phyloP scores from a whole-genome alignment of 306 rosid genomes.

The Citrullus mucosospermus region DNA sequence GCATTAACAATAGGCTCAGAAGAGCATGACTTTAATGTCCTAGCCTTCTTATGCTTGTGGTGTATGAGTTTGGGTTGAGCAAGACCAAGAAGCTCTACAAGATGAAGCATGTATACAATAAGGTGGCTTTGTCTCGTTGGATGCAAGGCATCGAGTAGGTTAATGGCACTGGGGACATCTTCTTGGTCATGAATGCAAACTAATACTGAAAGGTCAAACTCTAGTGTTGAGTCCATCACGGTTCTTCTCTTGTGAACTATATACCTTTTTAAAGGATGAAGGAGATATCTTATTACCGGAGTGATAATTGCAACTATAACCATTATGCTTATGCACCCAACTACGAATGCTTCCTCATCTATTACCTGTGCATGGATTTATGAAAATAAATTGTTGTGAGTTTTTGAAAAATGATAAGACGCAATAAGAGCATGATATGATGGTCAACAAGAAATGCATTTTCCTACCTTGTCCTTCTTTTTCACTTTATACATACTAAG shows the following conservation, averaged over 20 bases:
- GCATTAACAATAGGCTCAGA: not conserved
- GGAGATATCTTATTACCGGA: not conserved
- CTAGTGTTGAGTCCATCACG: not conserved
- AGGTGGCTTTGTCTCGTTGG: not conserved
- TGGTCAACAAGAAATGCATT: not conserved
- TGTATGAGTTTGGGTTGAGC: not conserved
- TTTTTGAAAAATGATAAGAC: not conserved
- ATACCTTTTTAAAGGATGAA: not conserved
- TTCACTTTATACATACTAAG: slow-evolving; percentile 8
- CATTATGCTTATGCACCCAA: not conserved
- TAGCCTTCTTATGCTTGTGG: not conserved
- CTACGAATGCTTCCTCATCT: not conserved
- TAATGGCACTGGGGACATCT: not conserved
- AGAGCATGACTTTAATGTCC: not conserved
- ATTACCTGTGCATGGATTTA: not conserved
- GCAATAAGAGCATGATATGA: not conserved
- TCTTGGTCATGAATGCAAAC: not conserved
- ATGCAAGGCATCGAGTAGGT: not conserved
- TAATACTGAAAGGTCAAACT: not conserved
- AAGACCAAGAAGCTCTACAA: not conserved
- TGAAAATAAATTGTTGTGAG: not conserved
- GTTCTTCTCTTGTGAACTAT: not conserved
- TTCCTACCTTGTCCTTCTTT: slow-evolving; percentile 6
- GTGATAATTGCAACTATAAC: not conserved
- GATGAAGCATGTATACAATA: not conserved